Base-by-base conservation (phyloP, 495 filamentous ascomycete species). In the Xylaria sp. region DNA sequence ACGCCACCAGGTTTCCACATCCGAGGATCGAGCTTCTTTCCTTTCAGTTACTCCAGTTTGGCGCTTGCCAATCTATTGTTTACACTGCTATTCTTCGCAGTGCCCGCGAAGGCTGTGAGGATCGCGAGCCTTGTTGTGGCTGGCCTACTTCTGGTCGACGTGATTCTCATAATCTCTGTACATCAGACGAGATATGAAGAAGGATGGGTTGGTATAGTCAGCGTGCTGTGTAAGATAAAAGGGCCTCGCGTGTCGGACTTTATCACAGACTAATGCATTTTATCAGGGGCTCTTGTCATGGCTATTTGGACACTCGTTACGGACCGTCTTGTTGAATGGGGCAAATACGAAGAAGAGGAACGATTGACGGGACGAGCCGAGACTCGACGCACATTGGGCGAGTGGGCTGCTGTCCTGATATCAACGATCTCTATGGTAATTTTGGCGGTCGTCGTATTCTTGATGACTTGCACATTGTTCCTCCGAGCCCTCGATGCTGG, bases 301-400 rank as follows among this genome's bases (percentile, higher is more conserved):
- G 76, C 81, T 6, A 40, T 81, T 12, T 86, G 83, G 83, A 79
- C 80, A 14, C 69, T 85, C 19, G 58, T 73, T 7, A 82, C 78
- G 9, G 83, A 85, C 63, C 78, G 91, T n/a, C 85, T 92, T 9
- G 96, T 99, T 17, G 86, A 90, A 63, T 97, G 93, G 90, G 96
- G 95, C 31, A 98, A 98, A 79, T 83, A 82, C 0, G 93, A 97
- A 72, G 96, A 99, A 76, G 96, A 99, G 80, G 91, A 97, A 75
- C 88, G 96, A 19, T 84, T 99, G 15, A 99, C 96, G 0, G 96
- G 96, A 35, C 90, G 94, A n/a, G 85, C 88, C 19, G 95, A 98
- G 80, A 94, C 90, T 14, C 90, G 94, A 26, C 90, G 95, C 15
- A 92, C 93, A 0, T 76, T 97, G 35, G 79, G 85, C 14, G 93